These are phyloP conservation scores for Narthecium ossifragum DNA, from an alignment of 106 monocot genomes.

Conservation along the genomic window DNA sequence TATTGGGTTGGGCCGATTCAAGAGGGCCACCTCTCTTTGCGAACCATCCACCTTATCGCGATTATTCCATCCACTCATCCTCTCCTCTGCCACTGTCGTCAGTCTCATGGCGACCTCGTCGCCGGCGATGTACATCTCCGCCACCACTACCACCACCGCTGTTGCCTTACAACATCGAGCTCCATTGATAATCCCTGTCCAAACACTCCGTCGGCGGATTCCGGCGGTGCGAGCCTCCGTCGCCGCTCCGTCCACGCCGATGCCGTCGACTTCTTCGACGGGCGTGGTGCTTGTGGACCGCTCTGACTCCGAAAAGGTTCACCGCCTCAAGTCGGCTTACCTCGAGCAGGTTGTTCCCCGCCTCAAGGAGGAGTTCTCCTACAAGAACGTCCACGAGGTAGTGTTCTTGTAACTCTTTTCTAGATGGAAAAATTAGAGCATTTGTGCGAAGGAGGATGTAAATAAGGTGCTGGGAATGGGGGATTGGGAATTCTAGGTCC, in stretches of 20 bases:
- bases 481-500: conserved; percentile 38
- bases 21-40: no score
- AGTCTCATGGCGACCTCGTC: conserved; percentile 3
- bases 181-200: neutral
- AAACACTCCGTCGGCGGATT: neutral
- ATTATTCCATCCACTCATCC: no score
- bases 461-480: neutral
- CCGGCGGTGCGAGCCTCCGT: conserved; percentile 15
- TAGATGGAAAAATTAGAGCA: neutral
- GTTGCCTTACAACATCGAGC: neutral
- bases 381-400: conserved; percentile 88
- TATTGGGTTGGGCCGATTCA: no score
- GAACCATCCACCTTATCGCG: no score
- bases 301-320: conserved; percentile 49
- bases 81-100: no score
- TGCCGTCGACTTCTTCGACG: conserved; percentile 25
- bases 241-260: no score
- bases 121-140: neutral
- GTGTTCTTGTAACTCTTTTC: neutral
- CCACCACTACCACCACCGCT: neutral
- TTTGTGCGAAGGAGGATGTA: neutral
- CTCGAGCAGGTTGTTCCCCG: conserved; percentile 64
- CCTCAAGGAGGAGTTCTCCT: conserved; percentile 70
- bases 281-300: conserved; percentile 68
- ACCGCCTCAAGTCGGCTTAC: conserved; percentile 62